Conservation (phyloP, 441 rosid species). For the Isatis lusitanica region DNA sequence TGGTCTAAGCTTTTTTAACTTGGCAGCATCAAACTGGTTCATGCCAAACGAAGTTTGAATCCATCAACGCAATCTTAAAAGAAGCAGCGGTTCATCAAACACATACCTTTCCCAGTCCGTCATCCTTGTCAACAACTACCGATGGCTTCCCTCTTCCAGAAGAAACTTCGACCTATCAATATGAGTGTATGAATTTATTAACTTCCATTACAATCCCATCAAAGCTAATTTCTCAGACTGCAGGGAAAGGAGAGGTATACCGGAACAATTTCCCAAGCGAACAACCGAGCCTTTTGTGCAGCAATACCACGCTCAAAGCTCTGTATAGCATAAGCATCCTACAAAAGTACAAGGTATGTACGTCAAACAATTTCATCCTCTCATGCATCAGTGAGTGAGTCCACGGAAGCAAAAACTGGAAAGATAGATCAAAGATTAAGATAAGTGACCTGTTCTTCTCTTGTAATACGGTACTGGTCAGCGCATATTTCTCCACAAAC, state of each 20-base stretch:
- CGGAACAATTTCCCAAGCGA: slow-evolving; percentile 87
- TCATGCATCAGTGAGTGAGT: not conserved
- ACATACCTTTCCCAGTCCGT: slow-evolving; percentile 76
- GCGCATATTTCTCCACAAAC: slow-evolving; percentile 92
- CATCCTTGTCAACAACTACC: slow-evolving; percentile 66
- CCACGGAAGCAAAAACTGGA: not conserved
- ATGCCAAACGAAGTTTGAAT: slow-evolving; percentile 1
- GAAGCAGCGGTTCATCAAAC: not conserved
- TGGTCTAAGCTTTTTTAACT: slow-evolving; percentile 80
- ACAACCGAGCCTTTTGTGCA: slow-evolving; percentile 63
- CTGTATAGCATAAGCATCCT: slow-evolving; percentile 82
- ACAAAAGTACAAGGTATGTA: slow-evolving; percentile 5
- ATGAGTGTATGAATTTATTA: slow-evolving; percentile 20
- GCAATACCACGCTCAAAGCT: slow-evolving; percentile 81
- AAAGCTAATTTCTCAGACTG: slow-evolving; percentile 9
- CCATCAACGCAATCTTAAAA: slow-evolving; percentile 3
- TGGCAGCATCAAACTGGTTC: slow-evolving; percentile 77
- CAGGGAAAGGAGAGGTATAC: slow-evolving; percentile 41
- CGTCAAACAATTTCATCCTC: not conserved
- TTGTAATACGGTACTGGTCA: slow-evolving; percentile 59
- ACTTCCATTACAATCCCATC: not conserved
- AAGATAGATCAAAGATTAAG: slow-evolving; percentile 14
- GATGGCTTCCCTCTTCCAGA: slow-evolving; percentile 69
- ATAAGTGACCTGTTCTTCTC: slow-evolving; percentile 72
- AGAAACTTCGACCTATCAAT: slow-evolving; percentile 72